phyloP scores from a whole-genome alignment of 83 land plant genomes.

The Diphasiastrum complanatum region DNA sequence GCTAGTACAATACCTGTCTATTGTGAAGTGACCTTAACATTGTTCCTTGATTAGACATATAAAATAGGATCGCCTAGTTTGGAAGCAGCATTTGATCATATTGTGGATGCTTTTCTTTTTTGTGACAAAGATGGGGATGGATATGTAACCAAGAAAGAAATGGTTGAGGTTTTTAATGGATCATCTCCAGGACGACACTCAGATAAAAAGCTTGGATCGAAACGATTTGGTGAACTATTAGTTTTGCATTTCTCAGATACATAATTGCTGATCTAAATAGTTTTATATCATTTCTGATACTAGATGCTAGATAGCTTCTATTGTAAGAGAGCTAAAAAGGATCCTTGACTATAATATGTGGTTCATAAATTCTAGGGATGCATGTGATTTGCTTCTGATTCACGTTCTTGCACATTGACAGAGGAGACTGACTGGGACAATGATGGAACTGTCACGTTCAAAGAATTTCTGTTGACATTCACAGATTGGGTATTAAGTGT shows the following conservation, averaged over 20 bases:
- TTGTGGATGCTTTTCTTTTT: slow-evolving; percentile 87
- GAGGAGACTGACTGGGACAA: slow-evolving; percentile 44
- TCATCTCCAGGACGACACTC: slow-evolving; percentile 61
- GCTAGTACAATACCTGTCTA: background rate
- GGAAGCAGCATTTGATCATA: slow-evolving; percentile 72
- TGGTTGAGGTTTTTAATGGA: slow-evolving; percentile 74
- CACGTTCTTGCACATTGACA: slow-evolving; percentile 14
- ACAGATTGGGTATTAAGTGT: slow-evolving; percentile 36
- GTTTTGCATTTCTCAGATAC: background rate
- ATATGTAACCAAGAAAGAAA: slow-evolving; percentile 88
- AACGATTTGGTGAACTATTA: slow-evolving; percentile 69
- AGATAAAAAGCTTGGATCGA: slow-evolving; percentile 72
- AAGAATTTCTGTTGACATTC: slow-evolving; percentile 36
- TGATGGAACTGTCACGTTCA: slow-evolving; percentile 29
- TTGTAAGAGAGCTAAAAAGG: too few relatives aligned
- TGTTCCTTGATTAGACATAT: slow-evolving; percentile 44
- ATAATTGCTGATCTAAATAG: background rate
- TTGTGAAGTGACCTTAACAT: background rate
- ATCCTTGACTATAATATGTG: background rate
- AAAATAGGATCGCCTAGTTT: slow-evolving; percentile 67
- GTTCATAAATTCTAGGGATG: background rate
- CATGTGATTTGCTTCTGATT: background rate
- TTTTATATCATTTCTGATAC: background rate
- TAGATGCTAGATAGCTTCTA: background rate
- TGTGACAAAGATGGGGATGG: slow-evolving; percentile 94